Evolutionary conservation across 495 filamentous ascomycete genomes (phyloP), one percentile per base, ranked within the genome.

Genomic region (Lasiosphaeria miniovina): DNA sequence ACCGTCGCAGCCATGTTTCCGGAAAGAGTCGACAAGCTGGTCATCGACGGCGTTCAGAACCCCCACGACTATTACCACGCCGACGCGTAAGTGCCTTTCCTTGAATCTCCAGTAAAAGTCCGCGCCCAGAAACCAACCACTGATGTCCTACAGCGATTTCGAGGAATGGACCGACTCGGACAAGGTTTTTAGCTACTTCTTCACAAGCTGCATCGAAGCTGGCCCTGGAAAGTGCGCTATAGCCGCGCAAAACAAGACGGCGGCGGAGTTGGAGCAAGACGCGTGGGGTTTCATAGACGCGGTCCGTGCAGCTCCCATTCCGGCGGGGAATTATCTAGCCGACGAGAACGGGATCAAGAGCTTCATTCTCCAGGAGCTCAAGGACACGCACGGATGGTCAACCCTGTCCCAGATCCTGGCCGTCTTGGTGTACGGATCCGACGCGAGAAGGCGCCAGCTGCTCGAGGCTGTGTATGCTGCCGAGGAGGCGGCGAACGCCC

Each of bases 1-100:
- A 77, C 72, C 5, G 57, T 71, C 7, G 75, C 73, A 15, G 71
- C 74, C 54, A 75, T 80, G 72, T 80, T 78, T 58, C 77, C 77
- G 1, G 75, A 78, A 6, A 67, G 72, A n/a, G 55, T 79, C n/a
- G 74, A 72, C 36, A 67, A 65, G 56, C 57, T 79, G 48, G 63
- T 80, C 24, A 52, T 80, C 7, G 76, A 80, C 49, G 75, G 75
- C 6, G 74, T 77, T 17, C 66, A 73, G 46, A 77, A 74, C 61
- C 67, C 69, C 1, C 68, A 72, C 41, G 68, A 77, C 14, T 79
- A 79, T 51, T 77, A 75, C 54, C 65, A 75, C 36, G 62, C 54
- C 7, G 62, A 60, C 12, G 58, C 52, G 59, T 65, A 59, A 57
- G 62, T 49, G 52, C 43, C 52, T 40, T 49, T 10, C 36, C 36